Conservation (phyloP, 352 stramenopile genomes). For the Phytopythium oedochilum region DNA sequence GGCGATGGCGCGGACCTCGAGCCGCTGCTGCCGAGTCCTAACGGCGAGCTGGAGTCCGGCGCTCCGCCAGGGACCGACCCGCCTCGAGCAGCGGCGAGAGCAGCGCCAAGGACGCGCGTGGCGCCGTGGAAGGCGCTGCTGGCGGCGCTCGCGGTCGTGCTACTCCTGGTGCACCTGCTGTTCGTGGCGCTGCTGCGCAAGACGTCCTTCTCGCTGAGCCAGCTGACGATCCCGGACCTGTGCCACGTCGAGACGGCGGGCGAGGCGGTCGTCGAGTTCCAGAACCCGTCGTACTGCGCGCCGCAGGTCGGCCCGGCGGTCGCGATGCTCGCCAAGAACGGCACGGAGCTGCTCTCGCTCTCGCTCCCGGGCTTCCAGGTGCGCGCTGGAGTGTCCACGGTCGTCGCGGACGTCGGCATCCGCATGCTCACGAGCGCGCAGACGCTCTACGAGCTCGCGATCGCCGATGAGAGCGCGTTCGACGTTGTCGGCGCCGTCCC, state of each 20-base stretch:
- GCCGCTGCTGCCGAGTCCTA: slow-evolving; percentile 14
- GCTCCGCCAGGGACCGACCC: background rate
- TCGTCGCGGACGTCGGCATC: slow-evolving; percentile 44
- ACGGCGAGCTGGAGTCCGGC: background rate
- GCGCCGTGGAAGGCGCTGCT: slow-evolving; percentile 22
- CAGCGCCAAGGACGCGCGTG: slow-evolving; percentile 1
- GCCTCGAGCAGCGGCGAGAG: background rate
- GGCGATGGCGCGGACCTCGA: slow-evolving; percentile 8
- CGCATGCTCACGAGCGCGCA: slow-evolving; percentile 40
- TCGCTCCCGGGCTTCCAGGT: slow-evolving; percentile 52
- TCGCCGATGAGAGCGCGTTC: slow-evolving; percentile 33
- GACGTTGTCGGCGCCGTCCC: slow-evolving; percentile 40
- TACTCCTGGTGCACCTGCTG: slow-evolving; percentile 51
- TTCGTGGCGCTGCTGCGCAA: slow-evolving; percentile 64
- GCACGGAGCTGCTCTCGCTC: slow-evolving; percentile 39
- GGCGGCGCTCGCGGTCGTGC: slow-evolving; percentile 15
- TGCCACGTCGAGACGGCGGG: slow-evolving; percentile 51
- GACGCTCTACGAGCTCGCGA: slow-evolving; percentile 45
- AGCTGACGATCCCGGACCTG: slow-evolving; percentile 65
- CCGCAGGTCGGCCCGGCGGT: slow-evolving; percentile 50
- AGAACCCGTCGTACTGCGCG: slow-evolving; percentile 78
- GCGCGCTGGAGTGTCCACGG: slow-evolving; percentile 33
- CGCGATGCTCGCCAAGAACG: slow-evolving; percentile 52
- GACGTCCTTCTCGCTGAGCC: slow-evolving; percentile 45
- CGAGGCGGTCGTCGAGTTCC: slow-evolving; percentile 47